Percentiles rank a stretch among this genome's conserved stretches.
phyloP scores from a whole-genome alignment of 192 early-diverging fungal genomes.

The Glomus cerebriforme region DNA sequence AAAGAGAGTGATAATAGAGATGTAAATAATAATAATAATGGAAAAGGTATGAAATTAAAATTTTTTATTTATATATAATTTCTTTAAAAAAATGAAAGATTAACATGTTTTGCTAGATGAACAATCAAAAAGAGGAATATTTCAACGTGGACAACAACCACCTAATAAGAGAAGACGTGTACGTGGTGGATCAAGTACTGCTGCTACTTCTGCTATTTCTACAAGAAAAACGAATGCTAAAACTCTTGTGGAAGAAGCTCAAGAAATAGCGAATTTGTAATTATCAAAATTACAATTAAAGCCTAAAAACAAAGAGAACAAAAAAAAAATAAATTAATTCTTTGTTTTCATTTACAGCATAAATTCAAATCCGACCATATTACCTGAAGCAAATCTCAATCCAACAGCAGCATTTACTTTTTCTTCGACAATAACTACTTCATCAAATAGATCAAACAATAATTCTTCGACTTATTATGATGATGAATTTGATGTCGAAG shows the following conservation, averaged over 20 bases:
- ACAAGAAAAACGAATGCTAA: background rate
- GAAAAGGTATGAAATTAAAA: background rate
- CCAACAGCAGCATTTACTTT: no score
- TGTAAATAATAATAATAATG: background rate
- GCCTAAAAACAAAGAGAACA: no score
- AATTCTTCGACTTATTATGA: slow-evolving; percentile 34
- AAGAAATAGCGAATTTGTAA: slow-evolving; percentile 49
- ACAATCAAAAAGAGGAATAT: background rate
- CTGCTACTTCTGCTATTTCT: slow-evolving; percentile 27
- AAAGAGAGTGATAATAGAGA: background rate
- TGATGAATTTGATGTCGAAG: slow-evolving; percentile 47
- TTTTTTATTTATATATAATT: background rate
- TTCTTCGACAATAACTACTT: background rate
- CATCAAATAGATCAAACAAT: background rate
- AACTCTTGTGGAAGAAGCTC: slow-evolving; percentile 40
- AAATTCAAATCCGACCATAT: background rate
- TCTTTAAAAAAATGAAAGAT: background rate
- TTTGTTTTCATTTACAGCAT: background rate
- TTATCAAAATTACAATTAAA: background rate
- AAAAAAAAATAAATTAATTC: no score
- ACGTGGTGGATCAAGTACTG: slow-evolving; percentile 38
- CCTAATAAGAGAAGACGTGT: slow-evolving; percentile 52
- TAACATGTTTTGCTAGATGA: background rate
- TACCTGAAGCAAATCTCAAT: background rate
- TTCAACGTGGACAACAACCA: slow-evolving; percentile 36